Conservation (phyloP, 352 stramenopile genomes). For the Globisporangium nodosum region DNA sequence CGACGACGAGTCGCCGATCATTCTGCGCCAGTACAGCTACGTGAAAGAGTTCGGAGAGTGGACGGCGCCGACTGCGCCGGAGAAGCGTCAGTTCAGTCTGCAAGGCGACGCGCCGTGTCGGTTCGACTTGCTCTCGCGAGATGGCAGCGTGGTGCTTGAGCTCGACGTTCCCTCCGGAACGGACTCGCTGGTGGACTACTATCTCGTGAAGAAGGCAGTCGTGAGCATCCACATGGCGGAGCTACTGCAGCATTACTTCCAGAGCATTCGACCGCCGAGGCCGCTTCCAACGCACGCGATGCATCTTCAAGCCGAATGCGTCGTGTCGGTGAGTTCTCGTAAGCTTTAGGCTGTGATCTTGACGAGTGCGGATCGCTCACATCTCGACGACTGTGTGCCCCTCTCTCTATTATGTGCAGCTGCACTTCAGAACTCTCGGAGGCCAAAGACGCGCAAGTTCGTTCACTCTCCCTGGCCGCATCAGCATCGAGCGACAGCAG, state of each 20-base stretch:
- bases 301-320: conserved; percentile 13
- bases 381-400: not conserved
- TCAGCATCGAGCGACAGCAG: conserved; percentile 11
- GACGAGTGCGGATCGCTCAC: not conserved
- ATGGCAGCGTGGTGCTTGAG: conserved; percentile 45
- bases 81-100: conserved; percentile 32
- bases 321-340: conserved; percentile 22
- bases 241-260: conserved; percentile 37
- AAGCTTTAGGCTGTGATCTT: not conserved
- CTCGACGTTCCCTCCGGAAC: conserved; percentile 41
- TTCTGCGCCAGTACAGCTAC: conserved; percentile 41
- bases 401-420: not conserved
- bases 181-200: conserved; percentile 57
- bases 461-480: not conserved
- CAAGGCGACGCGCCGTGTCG: conserved; percentile 21
- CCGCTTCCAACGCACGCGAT: conserved; percentile 10
- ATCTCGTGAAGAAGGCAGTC: conserved; percentile 40
- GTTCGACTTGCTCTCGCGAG: conserved; percentile 43
- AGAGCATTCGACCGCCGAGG: conserved; percentile 21
- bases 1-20: not conserved
- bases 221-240: conserved; percentile 44
- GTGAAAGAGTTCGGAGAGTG: conserved; percentile 60
- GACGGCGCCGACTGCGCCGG: conserved; percentile 21
- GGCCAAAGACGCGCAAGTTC: not conserved
- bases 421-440: conserved; percentile 8